These are phyloP conservation scores for Plasmodium sp. DNA, from an alignment of 169 alveolate genomes.

Conservation along the genomic window DNA sequence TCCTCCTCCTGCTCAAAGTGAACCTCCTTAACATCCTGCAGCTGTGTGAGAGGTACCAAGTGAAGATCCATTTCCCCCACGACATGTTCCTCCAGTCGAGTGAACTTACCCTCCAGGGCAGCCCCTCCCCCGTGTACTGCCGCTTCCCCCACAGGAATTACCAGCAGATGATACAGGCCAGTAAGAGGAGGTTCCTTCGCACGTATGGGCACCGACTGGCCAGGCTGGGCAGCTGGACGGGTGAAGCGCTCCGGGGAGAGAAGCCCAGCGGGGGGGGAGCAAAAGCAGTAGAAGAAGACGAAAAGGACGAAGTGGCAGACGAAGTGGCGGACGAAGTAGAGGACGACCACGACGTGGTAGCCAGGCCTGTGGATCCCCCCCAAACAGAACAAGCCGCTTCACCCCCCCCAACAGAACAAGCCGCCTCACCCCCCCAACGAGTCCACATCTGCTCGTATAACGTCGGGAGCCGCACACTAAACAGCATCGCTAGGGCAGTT, in stretches of 20 bases:
- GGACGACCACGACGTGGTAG: not conserved
- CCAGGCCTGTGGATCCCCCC: not conserved
- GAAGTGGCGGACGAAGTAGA: not conserved
- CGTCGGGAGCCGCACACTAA: constrained; percentile 20
- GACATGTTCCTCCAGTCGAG: not conserved
- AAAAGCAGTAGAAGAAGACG: not conserved
- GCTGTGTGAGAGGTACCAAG: not conserved
- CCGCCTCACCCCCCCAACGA: not conserved
- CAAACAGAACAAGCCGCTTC: not conserved
- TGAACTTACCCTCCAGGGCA: not conserved
- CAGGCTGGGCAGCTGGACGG: not conserved
- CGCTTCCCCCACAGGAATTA: constrained; percentile 22
- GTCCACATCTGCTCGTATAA: not conserved
- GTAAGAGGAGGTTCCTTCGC: constrained; percentile 10
- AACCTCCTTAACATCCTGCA: constrained; percentile 13
- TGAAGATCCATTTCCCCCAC: constrained; percentile 15
- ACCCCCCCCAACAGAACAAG: not conserved
- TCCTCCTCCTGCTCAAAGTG: constrained; percentile 9
- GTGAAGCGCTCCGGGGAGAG: not conserved
- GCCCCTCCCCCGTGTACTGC: not conserved
- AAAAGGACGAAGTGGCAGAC: not conserved
- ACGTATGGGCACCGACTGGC: constrained; percentile 8
- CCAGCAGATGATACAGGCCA: not conserved
- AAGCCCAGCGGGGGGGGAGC: not conserved
- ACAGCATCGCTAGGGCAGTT: not conserved